phyloP scores from a whole-genome alignment of 176 grass and related monocot genomes.

The Oryza nivara region DNA sequence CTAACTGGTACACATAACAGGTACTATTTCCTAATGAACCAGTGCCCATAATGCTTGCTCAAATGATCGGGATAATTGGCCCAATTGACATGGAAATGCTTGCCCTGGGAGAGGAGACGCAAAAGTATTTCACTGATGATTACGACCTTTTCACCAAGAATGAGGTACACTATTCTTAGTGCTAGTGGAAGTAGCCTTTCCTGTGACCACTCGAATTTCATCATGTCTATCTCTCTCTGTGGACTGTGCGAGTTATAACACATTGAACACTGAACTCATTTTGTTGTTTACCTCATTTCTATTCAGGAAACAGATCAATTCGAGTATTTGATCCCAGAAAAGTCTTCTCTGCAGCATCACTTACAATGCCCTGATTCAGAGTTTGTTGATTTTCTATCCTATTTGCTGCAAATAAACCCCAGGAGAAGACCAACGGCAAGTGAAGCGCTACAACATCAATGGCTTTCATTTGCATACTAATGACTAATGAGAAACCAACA shows the following conservation, averaged over 20 bases:
- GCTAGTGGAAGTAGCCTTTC: not conserved
- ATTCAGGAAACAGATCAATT: slow-evolving; percentile 75
- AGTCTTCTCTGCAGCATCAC: slow-evolving; percentile 68
- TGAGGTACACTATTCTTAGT: slow-evolving; percentile 59
- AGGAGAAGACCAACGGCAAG: slow-evolving; percentile 77
- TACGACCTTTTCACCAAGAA: slow-evolving; percentile 82
- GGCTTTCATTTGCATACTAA: slow-evolving; percentile 73
- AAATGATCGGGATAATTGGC: slow-evolving; percentile 73
- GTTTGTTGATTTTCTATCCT: slow-evolving; percentile 91
- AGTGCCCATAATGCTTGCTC: slow-evolving; percentile 79
- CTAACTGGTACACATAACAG: slow-evolving; percentile 49
- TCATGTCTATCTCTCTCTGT: not conserved
- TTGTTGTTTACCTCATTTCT: slow-evolving; percentile 18
- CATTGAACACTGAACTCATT: slow-evolving; percentile 15
- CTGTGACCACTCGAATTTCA: not conserved
- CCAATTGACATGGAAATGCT: slow-evolving; percentile 98
- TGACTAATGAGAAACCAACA: slow-evolving; percentile 33
- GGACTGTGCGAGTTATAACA: not conserved
- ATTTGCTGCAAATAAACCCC: slow-evolving; percentile 91
- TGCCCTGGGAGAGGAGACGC: slow-evolving; percentile 64
- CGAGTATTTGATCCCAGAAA: slow-evolving; percentile 77
- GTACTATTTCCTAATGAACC: slow-evolving; percentile 94
- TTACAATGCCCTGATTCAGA: slow-evolving; percentile 62
- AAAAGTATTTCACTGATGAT: slow-evolving; percentile 85
- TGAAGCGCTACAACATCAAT: slow-evolving; percentile 80